Evolutionary conservation across 768 basidiomycete genomes (phyloP).

Genomic region (Hygrocybe coccinea): DNA sequence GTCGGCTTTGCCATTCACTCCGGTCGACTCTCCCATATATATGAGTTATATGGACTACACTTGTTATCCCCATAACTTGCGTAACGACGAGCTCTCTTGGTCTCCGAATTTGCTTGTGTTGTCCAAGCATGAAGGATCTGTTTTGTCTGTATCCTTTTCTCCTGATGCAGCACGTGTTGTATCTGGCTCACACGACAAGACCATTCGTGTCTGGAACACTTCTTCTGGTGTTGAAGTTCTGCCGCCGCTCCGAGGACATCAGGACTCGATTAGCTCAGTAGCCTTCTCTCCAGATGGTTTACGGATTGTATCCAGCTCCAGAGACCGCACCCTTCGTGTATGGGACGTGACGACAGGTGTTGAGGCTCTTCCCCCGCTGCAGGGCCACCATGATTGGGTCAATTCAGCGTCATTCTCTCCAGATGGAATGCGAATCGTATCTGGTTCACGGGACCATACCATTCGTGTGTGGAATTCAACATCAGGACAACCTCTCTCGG

Average conservation of each 20-base stretch:
- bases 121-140: too few relatives aligned
- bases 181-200: constrained; percentile 6
- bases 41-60: too few relatives aligned
- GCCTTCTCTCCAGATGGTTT: neutral
- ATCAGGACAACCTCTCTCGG: too few relatives aligned
- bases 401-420: constrained; percentile 45
- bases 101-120: too few relatives aligned
- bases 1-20: too few relatives aligned
- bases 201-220: too few relatives aligned
- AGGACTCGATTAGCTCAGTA: neutral
- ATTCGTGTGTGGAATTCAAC: constrained; percentile 29
- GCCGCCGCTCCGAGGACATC: too few relatives aligned
- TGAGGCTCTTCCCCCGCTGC: neutral
- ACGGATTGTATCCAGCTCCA: constrained; percentile 3
- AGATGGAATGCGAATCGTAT: constrained; percentile 44
- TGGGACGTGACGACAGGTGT: constrained; percentile 4
- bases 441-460: constrained; percentile 48
- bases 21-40: too few relatives aligned
- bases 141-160: constrained; percentile 4
- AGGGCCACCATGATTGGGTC: constrained; percentile 8
- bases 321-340: too few relatives aligned
- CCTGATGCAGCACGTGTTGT: constrained; percentile 6
- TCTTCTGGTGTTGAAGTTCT: too few relatives aligned
- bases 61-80: too few relatives aligned
- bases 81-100: too few relatives aligned